Base-by-base conservation (phyloP, 1,139 yeast species). In the Suzukiozyma palmioleophila region DNA sequence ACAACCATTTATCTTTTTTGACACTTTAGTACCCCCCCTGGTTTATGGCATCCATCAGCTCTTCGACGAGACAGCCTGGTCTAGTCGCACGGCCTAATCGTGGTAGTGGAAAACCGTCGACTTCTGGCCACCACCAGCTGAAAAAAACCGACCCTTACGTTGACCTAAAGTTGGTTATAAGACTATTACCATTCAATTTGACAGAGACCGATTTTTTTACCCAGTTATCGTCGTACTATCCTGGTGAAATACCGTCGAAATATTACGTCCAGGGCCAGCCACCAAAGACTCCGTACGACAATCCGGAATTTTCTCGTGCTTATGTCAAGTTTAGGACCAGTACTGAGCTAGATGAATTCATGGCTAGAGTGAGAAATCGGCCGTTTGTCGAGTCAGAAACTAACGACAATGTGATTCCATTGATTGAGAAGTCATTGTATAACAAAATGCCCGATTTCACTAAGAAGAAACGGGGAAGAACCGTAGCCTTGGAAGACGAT, bases 231-330 rank as follows among this genome's bases (percentile, higher is more conserved):
- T 35, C 38, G 11, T 43, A 46, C 32, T 41, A 46, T 33, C 49
- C 48, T 12, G 43, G 39, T 26, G 47, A 42, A 12, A 44, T 53
- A 11, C 33, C 33, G 1, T 46, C 44, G 11, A 42, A 37, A 22
- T 57, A 57, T 33, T 57, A 50, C 36, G 54, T 52, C 9, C 39
- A 46, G 38, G 62, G 62, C 3, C 39, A 41, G 12, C 46, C 48
- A 37, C 52, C 59, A 2, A 35, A 37, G 8, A 48, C 44, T 11
- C 59, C 61, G 7, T 61, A 50, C 37, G 64, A 60, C 39, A 36
- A 49, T 10, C 66, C 66, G 0, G 41, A 45, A 5, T 60, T 58
- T 42, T 60, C 66, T 2, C 45, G 68, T 36, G 63, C 63, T 5
- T 63, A 63, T 42, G 26, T 62, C 7, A 43, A 44, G n/a, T 58